phyloP scores from a whole-genome alignment of 306 rosid species.

The Trifolium dubium region DNA sequence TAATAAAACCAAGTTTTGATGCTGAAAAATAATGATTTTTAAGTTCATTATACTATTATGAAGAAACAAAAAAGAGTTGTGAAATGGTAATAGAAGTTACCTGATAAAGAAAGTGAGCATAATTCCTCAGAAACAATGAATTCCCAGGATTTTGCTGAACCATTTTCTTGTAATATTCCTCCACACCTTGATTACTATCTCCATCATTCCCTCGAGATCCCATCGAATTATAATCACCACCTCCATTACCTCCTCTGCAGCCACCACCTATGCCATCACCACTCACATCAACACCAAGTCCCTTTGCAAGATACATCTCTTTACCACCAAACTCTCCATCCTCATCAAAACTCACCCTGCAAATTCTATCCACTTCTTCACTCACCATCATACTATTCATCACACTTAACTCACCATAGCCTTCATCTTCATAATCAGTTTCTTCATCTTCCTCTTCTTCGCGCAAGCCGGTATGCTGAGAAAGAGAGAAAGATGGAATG shows the following conservation, averaged over 20 bases:
- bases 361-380: constrained; percentile 49
- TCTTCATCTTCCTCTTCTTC: constrained; percentile 61
- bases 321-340: constrained; percentile 36
- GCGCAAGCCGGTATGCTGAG: constrained; percentile 25
- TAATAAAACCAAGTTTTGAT: not conserved
- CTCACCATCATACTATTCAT: constrained; percentile 38
- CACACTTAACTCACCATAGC: constrained; percentile 28
- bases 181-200: constrained; percentile 57
- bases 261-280: constrained; percentile 53
- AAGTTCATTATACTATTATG: not conserved
- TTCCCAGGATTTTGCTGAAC: constrained; percentile 80
- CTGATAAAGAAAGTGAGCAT: constrained; percentile 77
- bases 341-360: constrained; percentile 45
- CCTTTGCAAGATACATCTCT: constrained; percentile 61
- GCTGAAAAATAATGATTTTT: not conserved
- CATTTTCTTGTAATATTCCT: constrained; percentile 72
- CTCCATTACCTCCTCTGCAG: constrained; percentile 35
- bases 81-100: constrained; percentile 35
- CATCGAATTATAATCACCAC: constrained; percentile 49
- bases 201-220: constrained; percentile 59
- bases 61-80: constrained; percentile 6
- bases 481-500: constrained; percentile 60
- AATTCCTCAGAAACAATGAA: constrained; percentile 79
- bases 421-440: constrained; percentile 47
- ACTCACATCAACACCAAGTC: constrained; percentile 55